Conservation (phyloP, 257 asterid species). For the Dorcoceras hygrometricum region DNA sequence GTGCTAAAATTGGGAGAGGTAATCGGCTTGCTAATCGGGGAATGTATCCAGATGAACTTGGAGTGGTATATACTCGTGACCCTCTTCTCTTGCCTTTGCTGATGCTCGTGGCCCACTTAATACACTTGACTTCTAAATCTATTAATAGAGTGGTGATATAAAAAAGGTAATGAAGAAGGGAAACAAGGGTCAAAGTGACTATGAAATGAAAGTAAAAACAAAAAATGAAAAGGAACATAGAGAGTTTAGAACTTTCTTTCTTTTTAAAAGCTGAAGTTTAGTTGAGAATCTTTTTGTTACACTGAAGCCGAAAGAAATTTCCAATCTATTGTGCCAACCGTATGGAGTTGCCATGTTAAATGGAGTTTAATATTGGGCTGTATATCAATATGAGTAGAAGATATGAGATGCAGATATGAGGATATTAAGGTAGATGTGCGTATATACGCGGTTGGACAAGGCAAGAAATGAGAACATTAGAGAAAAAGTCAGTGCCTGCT, state of each 20-base stretch:
- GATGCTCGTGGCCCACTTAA: neutral
- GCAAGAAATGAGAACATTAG: neutral
- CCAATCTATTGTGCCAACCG: neutral
- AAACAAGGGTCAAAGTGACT: neutral
- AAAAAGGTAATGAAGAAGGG: neutral
- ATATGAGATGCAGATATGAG: neutral
- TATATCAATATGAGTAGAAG: neutral
- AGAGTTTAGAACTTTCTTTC: neutral
- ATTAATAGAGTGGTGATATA: neutral
- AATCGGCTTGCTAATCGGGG: conserved; percentile 65
- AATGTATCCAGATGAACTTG: conserved; percentile 80
- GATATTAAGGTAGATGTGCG: neutral
- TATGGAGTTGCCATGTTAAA: neutral
- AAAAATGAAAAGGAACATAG: neutral
- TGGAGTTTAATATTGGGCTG: neutral
- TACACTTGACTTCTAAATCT: neutral
- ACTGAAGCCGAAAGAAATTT: neutral
- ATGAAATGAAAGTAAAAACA: neutral
- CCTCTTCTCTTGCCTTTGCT: conserved; percentile 5
- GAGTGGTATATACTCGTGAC: conserved; percentile 58
- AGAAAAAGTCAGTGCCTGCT: neutral
- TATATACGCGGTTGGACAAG: neutral
- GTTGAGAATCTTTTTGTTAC: conserved; percentile 2
- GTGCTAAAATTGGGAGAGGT: conserved; percentile 80
- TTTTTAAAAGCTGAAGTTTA: neutral